phyloP scores from a whole-genome alignment of 345 rosid species.

The Euphorbia tirucalli region DNA sequence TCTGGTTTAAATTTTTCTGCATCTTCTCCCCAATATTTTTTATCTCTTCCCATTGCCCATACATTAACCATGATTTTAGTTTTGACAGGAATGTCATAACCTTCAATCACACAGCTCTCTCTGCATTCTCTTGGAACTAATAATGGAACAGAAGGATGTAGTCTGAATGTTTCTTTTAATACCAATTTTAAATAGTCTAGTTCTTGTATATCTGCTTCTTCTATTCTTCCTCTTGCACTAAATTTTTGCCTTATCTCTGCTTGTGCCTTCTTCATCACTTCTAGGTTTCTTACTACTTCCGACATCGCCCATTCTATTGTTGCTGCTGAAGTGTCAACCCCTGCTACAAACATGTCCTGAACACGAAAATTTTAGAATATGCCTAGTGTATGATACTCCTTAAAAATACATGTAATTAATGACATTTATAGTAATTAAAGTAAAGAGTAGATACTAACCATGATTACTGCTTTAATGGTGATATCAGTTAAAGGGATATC shows the following conservation, averaged over 20 bases:
- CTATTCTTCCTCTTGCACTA: background rate
- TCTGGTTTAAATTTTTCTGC: constrained; percentile 12
- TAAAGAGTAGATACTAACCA: constrained; percentile 7
- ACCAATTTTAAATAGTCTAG: background rate
- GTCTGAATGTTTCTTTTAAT: constrained; percentile 2
- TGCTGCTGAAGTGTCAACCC: background rate
- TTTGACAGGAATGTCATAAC: background rate
- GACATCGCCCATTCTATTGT: constrained; percentile 12
- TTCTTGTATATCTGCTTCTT: constrained; percentile 5
- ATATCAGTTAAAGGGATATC: constrained; percentile 5
- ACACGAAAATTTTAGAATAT: too few species aligned
- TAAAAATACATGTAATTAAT: too few species aligned
- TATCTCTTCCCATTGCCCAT: constrained; percentile 10
- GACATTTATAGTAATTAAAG: too few species aligned
- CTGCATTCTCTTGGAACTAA: constrained; percentile 14
- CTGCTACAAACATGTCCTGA: constrained; percentile 2
- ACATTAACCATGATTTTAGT: constrained; percentile 1
- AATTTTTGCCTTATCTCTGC: constrained; percentile 4
- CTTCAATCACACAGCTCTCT: background rate
- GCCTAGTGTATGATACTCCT: too few species aligned
- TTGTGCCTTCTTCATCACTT: constrained; percentile 2
- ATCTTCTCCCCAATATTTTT: background rate
- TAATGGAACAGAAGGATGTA: constrained; percentile 1
- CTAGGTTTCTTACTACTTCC: background rate
- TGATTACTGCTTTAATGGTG: constrained; percentile 10